Evolutionary conservation across 2,329 filamentous ascomycete genomes (phyloP).

Genomic region (Colletotrichum higginsianum): DNA sequence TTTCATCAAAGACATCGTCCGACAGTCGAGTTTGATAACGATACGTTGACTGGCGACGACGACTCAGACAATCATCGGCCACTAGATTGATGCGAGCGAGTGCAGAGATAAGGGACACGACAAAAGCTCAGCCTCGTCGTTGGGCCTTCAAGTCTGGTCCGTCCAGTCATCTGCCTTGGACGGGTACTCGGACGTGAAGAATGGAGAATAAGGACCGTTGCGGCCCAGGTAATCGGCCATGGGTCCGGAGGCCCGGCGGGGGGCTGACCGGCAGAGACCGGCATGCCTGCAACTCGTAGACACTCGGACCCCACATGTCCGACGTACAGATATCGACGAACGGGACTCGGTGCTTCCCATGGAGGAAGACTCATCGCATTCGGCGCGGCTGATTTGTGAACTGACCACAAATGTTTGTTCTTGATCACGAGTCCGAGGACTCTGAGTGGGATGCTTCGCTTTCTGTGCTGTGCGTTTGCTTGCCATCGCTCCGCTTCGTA

Average conservation of each 20-base stretch:
- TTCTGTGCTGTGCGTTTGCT: not conserved
- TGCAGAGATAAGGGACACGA: not conserved
- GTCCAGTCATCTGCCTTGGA: not conserved
- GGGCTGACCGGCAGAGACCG: not conserved
- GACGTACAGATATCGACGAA: not conserved
- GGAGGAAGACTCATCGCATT: not conserved
- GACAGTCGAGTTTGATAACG: not conserved
- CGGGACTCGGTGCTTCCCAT: not conserved
- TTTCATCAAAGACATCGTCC: not conserved
- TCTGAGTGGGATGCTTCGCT: too few relatives aligned
- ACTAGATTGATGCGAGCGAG: not conserved
- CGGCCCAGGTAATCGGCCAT: not conserved
- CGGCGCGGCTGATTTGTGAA: not conserved
- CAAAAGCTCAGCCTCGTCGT: not conserved
- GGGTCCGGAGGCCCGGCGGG: not conserved
- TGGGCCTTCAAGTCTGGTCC: not conserved
- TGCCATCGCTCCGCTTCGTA: not conserved
- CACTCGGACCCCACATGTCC: constrained; percentile 20
- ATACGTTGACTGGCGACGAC: not conserved
- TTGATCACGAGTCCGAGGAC: not conserved
- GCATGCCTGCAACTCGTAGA: constrained; percentile 17
- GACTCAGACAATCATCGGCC: not conserved
- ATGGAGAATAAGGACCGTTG: not conserved
- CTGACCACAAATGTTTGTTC: not conserved
- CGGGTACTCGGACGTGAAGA: not conserved